Conservation (phyloP, 495 filamentous ascomycete genomes). For the Penicillium subrubescens region DNA sequence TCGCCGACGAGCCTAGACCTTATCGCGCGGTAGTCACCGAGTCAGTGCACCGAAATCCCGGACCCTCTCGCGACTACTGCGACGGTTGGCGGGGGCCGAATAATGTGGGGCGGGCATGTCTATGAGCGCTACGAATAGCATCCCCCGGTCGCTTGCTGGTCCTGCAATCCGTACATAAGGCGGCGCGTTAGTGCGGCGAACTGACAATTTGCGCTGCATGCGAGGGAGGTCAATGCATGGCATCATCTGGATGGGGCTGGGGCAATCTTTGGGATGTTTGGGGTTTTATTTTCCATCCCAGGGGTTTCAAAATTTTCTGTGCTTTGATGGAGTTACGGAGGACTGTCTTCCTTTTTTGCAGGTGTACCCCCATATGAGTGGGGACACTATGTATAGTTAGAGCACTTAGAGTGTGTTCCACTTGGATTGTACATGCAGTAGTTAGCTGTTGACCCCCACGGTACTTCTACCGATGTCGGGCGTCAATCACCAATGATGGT, state of each 20-base stretch:
- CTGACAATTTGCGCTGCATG: constrained; percentile 27
- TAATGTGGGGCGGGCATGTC: constrained; percentile 16
- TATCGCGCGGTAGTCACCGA: constrained; percentile 20
- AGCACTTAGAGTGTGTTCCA: neutral
- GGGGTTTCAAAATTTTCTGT: constrained; percentile 1
- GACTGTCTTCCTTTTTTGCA: constrained; percentile 15
- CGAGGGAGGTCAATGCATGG: constrained; percentile 27
- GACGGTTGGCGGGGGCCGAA: constrained; percentile 14
- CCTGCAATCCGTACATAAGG: constrained; percentile 25
- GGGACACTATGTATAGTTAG: neutral
- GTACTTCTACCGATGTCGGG: neutral
- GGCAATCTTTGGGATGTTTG: neutral
- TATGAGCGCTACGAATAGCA: neutral
- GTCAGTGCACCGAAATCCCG: constrained; percentile 29
- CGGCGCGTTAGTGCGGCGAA: constrained; percentile 34
- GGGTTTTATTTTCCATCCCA: neutral
- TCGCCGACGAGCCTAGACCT: constrained; percentile 27
- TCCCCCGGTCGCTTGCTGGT: constrained; percentile 10
- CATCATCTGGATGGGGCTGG: constrained; percentile 16
- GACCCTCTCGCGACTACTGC: constrained; percentile 13
- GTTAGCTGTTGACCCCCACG: neutral
- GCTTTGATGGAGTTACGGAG: neutral
- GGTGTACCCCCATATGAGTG: constrained; percentile 12
- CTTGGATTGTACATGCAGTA: neutral
- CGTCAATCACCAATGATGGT: neutral